Evolutionary conservation across 2,329 filamentous ascomycete species (phyloP), one percentile per base, ranked within the genome.

Genomic region (Purpureocillium lavendulum): DNA sequence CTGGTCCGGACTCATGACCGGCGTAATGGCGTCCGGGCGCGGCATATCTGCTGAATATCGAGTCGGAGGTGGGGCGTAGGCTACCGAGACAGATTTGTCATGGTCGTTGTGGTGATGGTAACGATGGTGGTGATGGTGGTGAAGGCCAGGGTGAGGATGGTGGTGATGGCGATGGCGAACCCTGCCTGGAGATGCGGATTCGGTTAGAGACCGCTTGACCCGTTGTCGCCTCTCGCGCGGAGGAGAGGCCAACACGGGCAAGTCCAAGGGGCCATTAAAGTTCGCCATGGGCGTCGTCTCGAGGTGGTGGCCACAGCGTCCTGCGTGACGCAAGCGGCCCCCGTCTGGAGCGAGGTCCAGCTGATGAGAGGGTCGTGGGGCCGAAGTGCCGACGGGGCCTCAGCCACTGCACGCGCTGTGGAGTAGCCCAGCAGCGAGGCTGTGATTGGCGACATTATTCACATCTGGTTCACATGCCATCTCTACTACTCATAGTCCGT

Each of bases 151-250:
- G 7, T 57, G 57, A 40, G 59, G 58, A n/a, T 57, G 56, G 35
- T 67, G 65, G 55, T 51, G 48, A 46, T 58, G 59, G n/a, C 57
- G 56, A 35, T 67, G 65, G 55, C 50, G 48, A 46, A 63, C 57
- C 41, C 59, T 65, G 43, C 64, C 59, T 16, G 73, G 70, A 29
- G 69, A 66, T 17, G 71, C 63, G 38, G 75, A 49, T 46, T 77
- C 74, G 33, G 69, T 70, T 42, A 77, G 66, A 35, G 77, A 80
- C 28, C 73, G 69, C 44, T 66, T 71, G 43, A 77, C 62, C 48
- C 74, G 71, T 49, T 76, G 75, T 42, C 67, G 67, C 56, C 52
- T 48, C 53, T 49, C 50, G 18, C 50, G 52, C 21, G 45, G 33
- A 17, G 47, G 33, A 24, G 40, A 33, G 40, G 45, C 40, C 33